A percentile compares a stretch with the other conserved stretches of the same genome.
These are phyloP conservation scores for Monilinia vaccinii-corymbosi DNA, from an alignment of 2,329 filamentous ascomycete genomes.

Conservation along the genomic window DNA sequence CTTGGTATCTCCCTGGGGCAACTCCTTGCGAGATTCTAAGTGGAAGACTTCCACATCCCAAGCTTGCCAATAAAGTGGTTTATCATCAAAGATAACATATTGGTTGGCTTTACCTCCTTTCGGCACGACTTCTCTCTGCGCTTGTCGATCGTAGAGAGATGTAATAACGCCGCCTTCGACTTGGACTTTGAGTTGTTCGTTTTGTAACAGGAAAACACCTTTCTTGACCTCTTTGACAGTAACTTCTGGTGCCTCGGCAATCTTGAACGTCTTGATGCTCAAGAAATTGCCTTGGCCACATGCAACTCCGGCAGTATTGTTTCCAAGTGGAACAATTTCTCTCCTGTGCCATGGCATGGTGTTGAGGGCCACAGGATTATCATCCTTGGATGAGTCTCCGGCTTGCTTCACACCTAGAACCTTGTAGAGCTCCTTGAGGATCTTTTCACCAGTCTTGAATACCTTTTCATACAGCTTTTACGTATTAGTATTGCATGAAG, in stretches of 20 bases:
- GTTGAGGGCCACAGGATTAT: conserved; percentile 60
- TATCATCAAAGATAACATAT: conserved; percentile 92
- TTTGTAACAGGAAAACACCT: conserved; percentile 69
- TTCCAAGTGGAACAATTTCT: conserved; percentile 59
- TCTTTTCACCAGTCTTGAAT: conserved; percentile 64
- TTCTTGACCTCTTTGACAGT: conserved; percentile 41
- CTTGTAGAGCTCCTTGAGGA: conserved; percentile 60
- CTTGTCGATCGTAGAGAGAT: conserved; percentile 68
- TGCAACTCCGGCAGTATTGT: conserved; percentile 43
- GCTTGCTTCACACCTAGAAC: conserved; percentile 54
- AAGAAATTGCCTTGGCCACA: conserved; percentile 47
- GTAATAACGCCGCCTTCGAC: conserved; percentile 71
- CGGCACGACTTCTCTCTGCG: conserved; percentile 69
- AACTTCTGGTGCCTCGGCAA: conserved; percentile 39
- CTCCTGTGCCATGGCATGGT: conserved; percentile 79
- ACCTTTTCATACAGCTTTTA: conserved; percentile 67
- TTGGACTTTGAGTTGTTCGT: conserved; percentile 64
- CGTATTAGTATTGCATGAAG: conserved; percentile 23
- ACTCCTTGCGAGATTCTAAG: conserved; percentile 72
- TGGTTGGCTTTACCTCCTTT: conserved; percentile 73
- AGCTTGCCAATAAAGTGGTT: conserved; percentile 93
- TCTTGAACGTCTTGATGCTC: conserved; percentile 41
- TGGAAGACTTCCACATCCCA: conserved; percentile 99
- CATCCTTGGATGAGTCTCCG: conserved; percentile 32
- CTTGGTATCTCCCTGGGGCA: conserved; percentile 57